Evolutionary conservation across 495 filamentous ascomycete species (phyloP), one percentile per base, ranked within the genome.

Genomic region (Clohesyomyces aquaticus): DNA sequence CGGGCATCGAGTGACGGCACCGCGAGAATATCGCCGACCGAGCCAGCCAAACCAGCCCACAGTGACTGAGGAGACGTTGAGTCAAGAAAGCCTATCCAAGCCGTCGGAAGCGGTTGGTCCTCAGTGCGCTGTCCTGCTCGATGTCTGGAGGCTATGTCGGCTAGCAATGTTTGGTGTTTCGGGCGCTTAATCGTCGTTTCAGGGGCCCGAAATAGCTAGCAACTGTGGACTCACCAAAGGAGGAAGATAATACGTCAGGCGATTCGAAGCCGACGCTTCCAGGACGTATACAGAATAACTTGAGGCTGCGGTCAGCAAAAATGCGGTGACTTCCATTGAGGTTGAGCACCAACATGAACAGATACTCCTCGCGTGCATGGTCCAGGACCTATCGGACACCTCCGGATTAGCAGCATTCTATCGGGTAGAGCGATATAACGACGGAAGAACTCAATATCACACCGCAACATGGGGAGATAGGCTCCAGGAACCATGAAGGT

Each of bases 211-310:
- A 66, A 69, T 66, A 62, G 55, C 32, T 16, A 50, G 35, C 27
- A 41, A 59, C 16, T 6, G 38, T 27, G 29, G n/a, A 76, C 75
- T 71, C 52, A 77, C 75, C 68, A 76, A 50, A 1, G 75, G 75
- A 32, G 75, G 75, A 12, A 77, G 58, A 68, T 71, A 77, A 42
- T 76, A 76, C 8, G 73, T 76, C 51, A 77, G 58, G 11, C 74
- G 61, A 58, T 77, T 76, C 27, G 74, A 77, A 8, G 73, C 71
- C 35, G 73, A 72, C 27, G 74, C 74, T 62, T 77, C 75, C 11
- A 77, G 64, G 2, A 77, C 75, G 47, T 69, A 77, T 14, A 76
- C 71, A 1, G 75, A 75, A 61, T 75, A 77, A 19, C 75, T 77
- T 59, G 32, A 46, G 47, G 10, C 27, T 35, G 22, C 55, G 46